Base-by-base conservation (phyloP, 2,329 filamentous ascomycete species). In the Calonectria fujianensis region DNA sequence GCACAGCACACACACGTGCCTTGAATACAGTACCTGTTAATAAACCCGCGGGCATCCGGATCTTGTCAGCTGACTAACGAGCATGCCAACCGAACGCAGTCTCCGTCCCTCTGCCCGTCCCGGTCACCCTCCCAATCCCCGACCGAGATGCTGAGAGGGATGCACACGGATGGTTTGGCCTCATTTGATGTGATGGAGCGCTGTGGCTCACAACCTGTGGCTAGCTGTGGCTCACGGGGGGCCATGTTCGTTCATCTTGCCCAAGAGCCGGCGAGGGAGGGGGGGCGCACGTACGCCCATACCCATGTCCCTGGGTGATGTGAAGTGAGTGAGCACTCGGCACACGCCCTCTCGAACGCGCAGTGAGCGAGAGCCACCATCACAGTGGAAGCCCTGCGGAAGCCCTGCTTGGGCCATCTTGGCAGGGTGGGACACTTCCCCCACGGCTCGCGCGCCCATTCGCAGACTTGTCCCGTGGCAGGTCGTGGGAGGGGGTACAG, bases 381-480 rank as follows among this genome's bases (percentile, higher is more conserved):
- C 39, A 32, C 61, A 65, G 61, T 65, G 41, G 45, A 63, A 63
- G 63, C 63, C 65, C 31, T 72, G 70, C 52, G 57, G 63, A 68
- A 63, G 70, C 64, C 70, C 52, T 72, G 70, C 70, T 68, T 57
- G 63, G 63, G 31, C 48, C 35, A 32, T 69, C 71, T 65, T 73
- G 66, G 71, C 66, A 18, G 65, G 71, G 69, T 61, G 71, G 59
- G 70, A 20, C 31, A 16, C 31, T 9, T 9, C 35, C 51, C 65
- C 66, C 59, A 68, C 71, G 59, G 71, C 66, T 73, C 63, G 66
- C 59, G 51, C 71, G 71, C 71, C 71, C 59, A 73, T 70, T 73
- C 71, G 71, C 66, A 48, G 69, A 35, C 67, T 67, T 37, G 51
- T 54, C 51, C 66, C 35, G 71, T 73, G 51, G 71, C 51, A 69